Base-by-base conservation (phyloP, 2,329 filamentous ascomycete genomes). In the Cladosporium sp. region DNA sequence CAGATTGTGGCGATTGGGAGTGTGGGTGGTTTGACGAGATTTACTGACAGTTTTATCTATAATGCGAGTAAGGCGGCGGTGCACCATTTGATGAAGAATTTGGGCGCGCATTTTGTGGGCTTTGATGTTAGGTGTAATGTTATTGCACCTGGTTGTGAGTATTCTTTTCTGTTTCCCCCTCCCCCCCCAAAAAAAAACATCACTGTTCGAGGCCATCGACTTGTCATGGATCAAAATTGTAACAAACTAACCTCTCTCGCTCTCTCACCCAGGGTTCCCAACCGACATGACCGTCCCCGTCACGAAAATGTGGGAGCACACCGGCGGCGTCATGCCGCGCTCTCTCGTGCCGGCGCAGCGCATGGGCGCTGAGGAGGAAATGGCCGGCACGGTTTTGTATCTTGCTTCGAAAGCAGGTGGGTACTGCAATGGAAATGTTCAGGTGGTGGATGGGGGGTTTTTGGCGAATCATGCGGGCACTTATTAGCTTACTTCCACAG, bases 401-500 rank as follows among this genome's bases (percentile, higher is more conserved):
- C 62, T 80, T 47, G 71, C 77, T 8, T 71, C 73, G 3, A 75
- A 72, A 35, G 72, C 71, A 5, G 76, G 75, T 1, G 69, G 68
- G 11, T 82, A 80, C 62, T 67, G 76, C 43, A 81, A 81, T 61
- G 79, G 79, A 0, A 72, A 67, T 49, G 67, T 77, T 13, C 69
- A 76, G 45, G 61, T 78, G 2, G 68, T 70, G 7, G 73, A 76
- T 62, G 73, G 73, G 1, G 73, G 73, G 5, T 63, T 72, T 47
- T 48, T 66, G 43, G 52, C 59, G 33, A 63, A 62, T 40, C 61
- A 64, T 53, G 53, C 60, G 29, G 58, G 61, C 11, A 52, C 51
- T 9, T 54, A 55, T 42, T 55, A 50, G 48, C n/a, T n/a, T n/a
- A n/a, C n/a, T n/a, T n/a, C n/a, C 20, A 6, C 4, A 6, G 33